Evolutionary conservation across 2,329 filamentous ascomycete species (phyloP).

Genomic region (Leptosphaerulina australis): DNA sequence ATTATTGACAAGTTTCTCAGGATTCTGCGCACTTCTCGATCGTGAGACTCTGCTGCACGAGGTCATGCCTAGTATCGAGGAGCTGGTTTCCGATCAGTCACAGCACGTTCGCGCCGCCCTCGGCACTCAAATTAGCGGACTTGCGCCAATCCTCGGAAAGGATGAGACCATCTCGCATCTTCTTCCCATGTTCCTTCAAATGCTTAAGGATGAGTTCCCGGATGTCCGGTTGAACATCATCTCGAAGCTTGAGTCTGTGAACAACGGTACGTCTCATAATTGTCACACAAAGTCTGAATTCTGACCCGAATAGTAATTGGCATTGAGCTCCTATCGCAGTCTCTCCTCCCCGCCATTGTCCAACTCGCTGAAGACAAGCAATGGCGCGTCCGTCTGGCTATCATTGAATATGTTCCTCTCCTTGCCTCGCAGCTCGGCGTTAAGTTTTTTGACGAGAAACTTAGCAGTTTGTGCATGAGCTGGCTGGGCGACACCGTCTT

Average conservation of each 20-base stretch:
- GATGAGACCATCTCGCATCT: slow-evolving; percentile 97
- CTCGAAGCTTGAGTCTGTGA: slow-evolving; percentile 98
- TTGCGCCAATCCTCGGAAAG: slow-evolving; percentile 96
- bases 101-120: slow-evolving; percentile 96
- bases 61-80: slow-evolving; percentile 95
- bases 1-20: slow-evolving; percentile 53
- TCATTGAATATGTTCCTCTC: slow-evolving; percentile 98
- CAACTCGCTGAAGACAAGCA: slow-evolving; percentile 99
- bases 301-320: slow-evolving; percentile 74
- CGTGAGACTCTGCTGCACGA: slow-evolving; percentile 87
- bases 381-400: slow-evolving; percentile 96
- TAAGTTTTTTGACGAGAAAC: slow-evolving; percentile 97
- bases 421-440: slow-evolving; percentile 95
- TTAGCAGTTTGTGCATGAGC: slow-evolving; percentile 94
- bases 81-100: slow-evolving; percentile 92
- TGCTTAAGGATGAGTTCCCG: slow-evolving; percentile 99
- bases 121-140: slow-evolving; percentile 93
- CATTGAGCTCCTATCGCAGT: slow-evolving; percentile 95
- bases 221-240: slow-evolving; percentile 99
- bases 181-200: slow-evolving; percentile 97
- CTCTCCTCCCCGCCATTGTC: slow-evolving; percentile 93
- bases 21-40: slow-evolving; percentile 91
- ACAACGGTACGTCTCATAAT: slow-evolving; percentile 70
- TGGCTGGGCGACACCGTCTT: slow-evolving; percentile 99
- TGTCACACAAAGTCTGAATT: neutral